phyloP scores from a whole-genome alignment of 2,329 filamentous ascomycete genomes.

The Cordyceps tenuipes region DNA sequence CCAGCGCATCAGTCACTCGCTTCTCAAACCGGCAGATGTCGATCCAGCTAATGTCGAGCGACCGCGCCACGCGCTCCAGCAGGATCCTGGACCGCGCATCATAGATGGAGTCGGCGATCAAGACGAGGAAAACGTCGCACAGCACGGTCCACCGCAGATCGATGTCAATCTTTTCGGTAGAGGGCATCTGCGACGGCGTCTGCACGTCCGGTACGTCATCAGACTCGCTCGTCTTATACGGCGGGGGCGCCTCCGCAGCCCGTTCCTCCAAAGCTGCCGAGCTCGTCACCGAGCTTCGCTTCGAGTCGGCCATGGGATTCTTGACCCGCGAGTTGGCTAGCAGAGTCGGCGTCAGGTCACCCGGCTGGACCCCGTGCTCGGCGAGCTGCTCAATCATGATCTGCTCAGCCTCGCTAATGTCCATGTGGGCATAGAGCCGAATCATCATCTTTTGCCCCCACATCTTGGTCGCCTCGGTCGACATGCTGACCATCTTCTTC shows the following conservation, averaged over 20 bases:
- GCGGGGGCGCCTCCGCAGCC: slow-evolving; percentile 43
- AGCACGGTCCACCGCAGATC: slow-evolving; percentile 95
- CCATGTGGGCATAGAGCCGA: slow-evolving; percentile 89
- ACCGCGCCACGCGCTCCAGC: slow-evolving; percentile 72
- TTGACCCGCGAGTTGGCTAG: slow-evolving; percentile 90
- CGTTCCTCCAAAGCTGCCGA: slow-evolving; percentile 34
- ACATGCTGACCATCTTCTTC: slow-evolving; percentile 63
- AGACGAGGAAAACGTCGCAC: slow-evolving; percentile 86
- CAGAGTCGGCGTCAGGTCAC: slow-evolving; percentile 74
- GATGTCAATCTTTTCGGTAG: slow-evolving; percentile 80
- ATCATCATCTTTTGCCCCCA: slow-evolving; percentile 99
- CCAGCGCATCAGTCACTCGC: slow-evolving; percentile 87
- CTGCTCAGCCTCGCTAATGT: slow-evolving; percentile 84
- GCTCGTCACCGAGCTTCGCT: slow-evolving; percentile 10
- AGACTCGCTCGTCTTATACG: slow-evolving; percentile 55
- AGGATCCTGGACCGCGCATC: slow-evolving; percentile 80
- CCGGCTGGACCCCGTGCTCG: slow-evolving; percentile 79
- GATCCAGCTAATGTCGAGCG: slow-evolving; percentile 76
- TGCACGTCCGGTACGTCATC: slow-evolving; percentile 72
- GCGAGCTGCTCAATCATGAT: slow-evolving; percentile 98
- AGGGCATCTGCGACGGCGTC: slow-evolving; percentile 73
- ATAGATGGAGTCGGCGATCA: slow-evolving; percentile 95
- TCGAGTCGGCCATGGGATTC: slow-evolving; percentile 68
- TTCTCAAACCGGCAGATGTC: slow-evolving; percentile 97
- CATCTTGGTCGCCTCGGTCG: slow-evolving; percentile 77